phyloP scores from a whole-genome alignment of 768 basidiomycete genomes.

The Mycena metata region DNA sequence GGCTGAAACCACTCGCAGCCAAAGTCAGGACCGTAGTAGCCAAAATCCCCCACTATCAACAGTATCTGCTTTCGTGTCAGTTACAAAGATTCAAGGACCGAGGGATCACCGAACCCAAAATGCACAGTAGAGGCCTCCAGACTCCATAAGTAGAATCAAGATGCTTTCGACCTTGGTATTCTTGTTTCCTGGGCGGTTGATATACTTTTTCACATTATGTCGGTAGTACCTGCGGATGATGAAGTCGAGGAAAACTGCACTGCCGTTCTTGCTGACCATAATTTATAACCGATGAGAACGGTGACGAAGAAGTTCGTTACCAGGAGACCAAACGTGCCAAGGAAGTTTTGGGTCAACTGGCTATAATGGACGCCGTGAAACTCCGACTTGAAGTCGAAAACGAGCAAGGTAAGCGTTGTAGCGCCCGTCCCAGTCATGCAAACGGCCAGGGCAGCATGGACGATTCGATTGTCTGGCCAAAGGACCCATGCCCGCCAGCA shows the following conservation, averaged over 20 bases:
- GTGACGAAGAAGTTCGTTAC: slow-evolving; percentile 37
- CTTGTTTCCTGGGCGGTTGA: slow-evolving; percentile 12
- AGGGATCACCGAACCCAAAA: slow-evolving; percentile 33
- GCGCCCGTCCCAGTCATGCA: slow-evolving; percentile 33
- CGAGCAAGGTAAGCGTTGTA: slow-evolving; percentile 31
- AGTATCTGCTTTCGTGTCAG: slow-evolving; percentile 13
- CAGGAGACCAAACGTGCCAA: slow-evolving; percentile 35
- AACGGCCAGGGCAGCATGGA: slow-evolving; percentile 31
- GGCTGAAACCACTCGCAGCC: slow-evolving; percentile 38
- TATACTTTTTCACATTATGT: slow-evolving; percentile 33
- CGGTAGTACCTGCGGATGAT: slow-evolving; percentile 34
- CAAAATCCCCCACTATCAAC: slow-evolving; percentile 35
- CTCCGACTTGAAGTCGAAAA: slow-evolving; percentile 34
- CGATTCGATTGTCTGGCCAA: slow-evolving; percentile 31
- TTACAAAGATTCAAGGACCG: neutral
- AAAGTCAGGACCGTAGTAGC: slow-evolving; percentile 34
- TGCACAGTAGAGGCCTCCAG: slow-evolving; percentile 32
- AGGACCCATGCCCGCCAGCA: slow-evolving; percentile 40
- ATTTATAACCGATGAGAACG: slow-evolving; percentile 34
- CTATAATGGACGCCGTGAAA: slow-evolving; percentile 24
- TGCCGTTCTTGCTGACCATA: slow-evolving; percentile 24
- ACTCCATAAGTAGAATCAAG: slow-evolving; percentile 38
- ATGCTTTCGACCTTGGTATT: slow-evolving; percentile 32
- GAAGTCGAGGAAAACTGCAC: no score
- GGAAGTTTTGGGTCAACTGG: slow-evolving; percentile 19